Evolutionary conservation across 2,329 filamentous ascomycete genomes (phyloP).

Genomic region (Fusarium sp.): DNA sequence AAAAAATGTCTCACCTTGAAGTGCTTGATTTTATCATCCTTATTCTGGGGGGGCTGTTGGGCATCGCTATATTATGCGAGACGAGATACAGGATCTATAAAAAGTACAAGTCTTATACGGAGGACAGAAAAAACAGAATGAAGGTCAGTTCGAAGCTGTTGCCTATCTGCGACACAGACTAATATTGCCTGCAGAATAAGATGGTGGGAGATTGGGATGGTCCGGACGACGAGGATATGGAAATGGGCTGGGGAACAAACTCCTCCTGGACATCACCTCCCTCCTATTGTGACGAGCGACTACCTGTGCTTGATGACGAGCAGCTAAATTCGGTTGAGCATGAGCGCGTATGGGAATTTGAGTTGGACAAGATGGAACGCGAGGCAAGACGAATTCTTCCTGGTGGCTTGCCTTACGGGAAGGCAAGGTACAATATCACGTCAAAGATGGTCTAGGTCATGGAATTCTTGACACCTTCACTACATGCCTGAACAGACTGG

Average conservation of each 20-base stretch:
- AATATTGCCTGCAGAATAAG: neutral
- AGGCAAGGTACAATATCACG: too few relatives aligned
- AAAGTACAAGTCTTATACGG: neutral
- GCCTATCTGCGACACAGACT: neutral
- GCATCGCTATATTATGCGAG: neutral
- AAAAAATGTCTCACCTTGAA: neutral
- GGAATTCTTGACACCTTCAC: too few relatives aligned
- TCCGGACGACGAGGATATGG: neutral
- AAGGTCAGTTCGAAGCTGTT: neutral
- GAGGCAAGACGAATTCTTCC: neutral
- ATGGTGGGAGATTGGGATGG: neutral
- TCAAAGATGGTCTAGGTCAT: too few relatives aligned
- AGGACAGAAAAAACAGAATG: neutral
- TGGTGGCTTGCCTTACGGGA: too few relatives aligned
- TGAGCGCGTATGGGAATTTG: neutral
- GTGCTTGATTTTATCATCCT: neutral
- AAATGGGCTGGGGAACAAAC: neutral
- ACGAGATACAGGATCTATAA: neutral
- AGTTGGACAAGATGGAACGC: neutral
- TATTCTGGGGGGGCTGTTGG: neutral
- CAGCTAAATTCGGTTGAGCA: neutral
- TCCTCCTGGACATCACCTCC: too few relatives aligned
- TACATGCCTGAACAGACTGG: neutral
- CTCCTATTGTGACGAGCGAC: neutral
- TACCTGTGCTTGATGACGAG: neutral